phyloP scores from a whole-genome alignment of 257 asterid genomes.

The Rauvolfia tetraphylla region DNA sequence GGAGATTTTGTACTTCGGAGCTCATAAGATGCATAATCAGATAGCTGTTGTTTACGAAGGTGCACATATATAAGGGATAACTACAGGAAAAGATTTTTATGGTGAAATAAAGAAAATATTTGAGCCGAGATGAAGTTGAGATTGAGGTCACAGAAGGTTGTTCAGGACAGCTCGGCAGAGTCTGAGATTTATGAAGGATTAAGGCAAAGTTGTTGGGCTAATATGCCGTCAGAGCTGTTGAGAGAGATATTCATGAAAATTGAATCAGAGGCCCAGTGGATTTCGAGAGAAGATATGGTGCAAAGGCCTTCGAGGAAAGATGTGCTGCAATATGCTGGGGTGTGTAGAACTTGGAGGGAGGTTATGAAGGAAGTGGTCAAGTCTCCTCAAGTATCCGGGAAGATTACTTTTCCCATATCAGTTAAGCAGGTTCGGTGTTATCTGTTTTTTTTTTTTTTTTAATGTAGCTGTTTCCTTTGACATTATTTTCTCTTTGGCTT shows the following conservation, averaged over 20 bases:
- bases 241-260: slow-evolving; percentile 67
- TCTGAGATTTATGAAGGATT: slow-evolving; percentile 15
- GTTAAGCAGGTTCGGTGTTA: slow-evolving; percentile 79
- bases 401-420: slow-evolving; percentile 71
- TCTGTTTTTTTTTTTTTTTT: not conserved
- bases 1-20: not conserved
- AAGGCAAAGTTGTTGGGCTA: slow-evolving; percentile 53
- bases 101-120: not conserved
- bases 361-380: slow-evolving; percentile 68
- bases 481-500: too few species aligned
- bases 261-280: slow-evolving; percentile 25
- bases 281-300: slow-evolving; percentile 30
- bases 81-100: slow-evolving; percentile 8
- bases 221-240: slow-evolving; percentile 67
- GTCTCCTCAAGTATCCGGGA: slow-evolving; percentile 70
- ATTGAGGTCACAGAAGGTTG: slow-evolving; percentile 70
- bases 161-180: slow-evolving; percentile 64
- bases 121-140: slow-evolving; percentile 57
- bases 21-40: not conserved
- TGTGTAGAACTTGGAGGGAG: slow-evolving; percentile 85
- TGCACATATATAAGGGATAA: not conserved
- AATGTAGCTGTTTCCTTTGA: not conserved
- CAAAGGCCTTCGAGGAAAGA: slow-evolving; percentile 76
- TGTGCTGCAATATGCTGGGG: slow-evolving; percentile 90
- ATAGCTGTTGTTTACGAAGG: not conserved